Percentiles rank a stretch among this genome's conserved stretches.
Evolutionary conservation across 148 eudicot species (phyloP).

Genomic region (Simmondsia chinensis): DNA sequence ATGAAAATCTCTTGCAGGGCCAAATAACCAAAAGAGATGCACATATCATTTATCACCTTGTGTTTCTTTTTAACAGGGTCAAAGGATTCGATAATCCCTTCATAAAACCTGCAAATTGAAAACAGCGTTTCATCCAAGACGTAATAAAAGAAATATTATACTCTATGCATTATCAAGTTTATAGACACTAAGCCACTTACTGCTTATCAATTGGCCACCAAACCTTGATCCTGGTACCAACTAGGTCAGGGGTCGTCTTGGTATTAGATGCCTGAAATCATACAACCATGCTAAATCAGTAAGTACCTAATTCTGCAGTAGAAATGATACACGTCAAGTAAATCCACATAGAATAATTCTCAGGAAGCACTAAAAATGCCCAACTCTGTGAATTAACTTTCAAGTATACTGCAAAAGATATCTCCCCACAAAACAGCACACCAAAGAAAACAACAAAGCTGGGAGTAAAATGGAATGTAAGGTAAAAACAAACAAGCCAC

Average conservation of each 20-base stretch:
- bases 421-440: no score
- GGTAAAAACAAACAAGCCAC: no score
- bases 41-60: slow-evolving; percentile 35
- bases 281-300: slow-evolving; percentile 1
- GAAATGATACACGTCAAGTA: neutral
- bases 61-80: slow-evolving; percentile 42
- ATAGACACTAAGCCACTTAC: slow-evolving; percentile 27
- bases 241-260: slow-evolving; percentile 27
- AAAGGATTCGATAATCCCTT: slow-evolving; percentile 47
- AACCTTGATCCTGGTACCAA: slow-evolving; percentile 54
- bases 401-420: no score
- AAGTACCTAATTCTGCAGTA: no score
- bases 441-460: no score
- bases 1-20: no score
- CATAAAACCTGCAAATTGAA: slow-evolving; percentile 78
- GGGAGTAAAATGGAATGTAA: no score
- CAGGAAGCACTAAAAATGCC: no score
- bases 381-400: no score
- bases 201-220: slow-evolving; percentile 73
- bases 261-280: slow-evolving; percentile 36
- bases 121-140: neutral
- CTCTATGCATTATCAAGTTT: neutral
- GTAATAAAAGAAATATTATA: neutral
- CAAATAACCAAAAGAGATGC: neutral
- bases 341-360: neutral